phyloP scores from a whole-genome alignment of 352 stramenopile genomes.

The Hyaloperonospora arabidopsidis region DNA sequence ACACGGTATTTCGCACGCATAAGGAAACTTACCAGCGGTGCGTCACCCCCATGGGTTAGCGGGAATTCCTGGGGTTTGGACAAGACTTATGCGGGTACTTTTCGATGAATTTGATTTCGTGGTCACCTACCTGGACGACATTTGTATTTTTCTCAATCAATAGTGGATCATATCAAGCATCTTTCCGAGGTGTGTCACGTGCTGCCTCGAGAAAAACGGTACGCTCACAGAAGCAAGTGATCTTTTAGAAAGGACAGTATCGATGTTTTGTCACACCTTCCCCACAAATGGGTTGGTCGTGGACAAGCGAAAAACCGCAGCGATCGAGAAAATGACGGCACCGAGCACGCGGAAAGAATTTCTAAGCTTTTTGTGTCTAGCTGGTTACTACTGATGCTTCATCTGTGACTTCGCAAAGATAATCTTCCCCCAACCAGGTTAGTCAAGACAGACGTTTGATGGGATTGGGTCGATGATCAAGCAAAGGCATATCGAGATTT shows the following conservation, averaged over 20 bases:
- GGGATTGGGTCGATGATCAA: constrained; percentile 12
- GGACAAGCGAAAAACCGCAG: constrained; percentile 18
- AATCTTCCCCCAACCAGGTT: constrained; percentile 9
- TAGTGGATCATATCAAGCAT: neutral
- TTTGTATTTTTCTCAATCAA: neutral
- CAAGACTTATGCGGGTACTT: neutral
- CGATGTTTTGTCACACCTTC: constrained; percentile 3
- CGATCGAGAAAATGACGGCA: constrained; percentile 19
- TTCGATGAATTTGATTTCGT: neutral
- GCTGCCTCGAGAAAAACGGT: neutral
- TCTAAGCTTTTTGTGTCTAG: neutral
- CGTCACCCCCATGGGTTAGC: neutral
- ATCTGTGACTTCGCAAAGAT: constrained; percentile 20
- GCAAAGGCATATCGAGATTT: constrained; percentile 11
- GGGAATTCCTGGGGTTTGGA: neutral
- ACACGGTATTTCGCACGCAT: constrained; percentile 28
- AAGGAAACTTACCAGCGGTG: constrained; percentile 23
- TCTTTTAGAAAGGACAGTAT: neutral
- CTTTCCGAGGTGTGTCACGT: neutral
- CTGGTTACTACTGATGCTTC: constrained; percentile 26
- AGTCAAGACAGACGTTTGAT: constrained; percentile 18
- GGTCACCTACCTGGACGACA: neutral
- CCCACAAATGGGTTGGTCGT: constrained; percentile 15
- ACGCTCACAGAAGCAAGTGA: neutral
- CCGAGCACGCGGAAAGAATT: constrained; percentile 2